Evolutionary conservation across 176 grass and related monocot genomes (phyloP).

Genomic region (Elymus sibiricus): DNA sequence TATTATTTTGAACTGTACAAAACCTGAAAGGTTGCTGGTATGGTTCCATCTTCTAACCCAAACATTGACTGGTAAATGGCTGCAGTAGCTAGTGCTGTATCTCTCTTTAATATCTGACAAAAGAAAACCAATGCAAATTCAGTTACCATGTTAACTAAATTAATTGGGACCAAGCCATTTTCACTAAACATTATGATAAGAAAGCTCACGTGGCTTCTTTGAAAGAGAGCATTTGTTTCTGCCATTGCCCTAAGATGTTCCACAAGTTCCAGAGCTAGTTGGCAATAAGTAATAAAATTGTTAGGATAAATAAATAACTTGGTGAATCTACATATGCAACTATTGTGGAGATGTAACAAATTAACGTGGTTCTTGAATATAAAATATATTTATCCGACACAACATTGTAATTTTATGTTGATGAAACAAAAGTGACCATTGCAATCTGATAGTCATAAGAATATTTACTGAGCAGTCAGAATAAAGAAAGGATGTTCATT

Average conservation of each 20-base stretch:
- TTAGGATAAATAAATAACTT: slow-evolving; percentile 4
- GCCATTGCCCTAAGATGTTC: slow-evolving; percentile 97
- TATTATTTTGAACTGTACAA: background rate
- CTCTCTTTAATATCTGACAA: slow-evolving; percentile 78
- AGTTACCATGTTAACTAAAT: background rate
- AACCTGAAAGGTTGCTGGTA: slow-evolving; percentile 96
- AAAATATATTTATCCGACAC: background rate
- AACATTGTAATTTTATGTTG: background rate
- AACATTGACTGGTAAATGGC: slow-evolving; percentile 99
- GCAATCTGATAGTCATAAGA: slow-evolving; percentile 5
- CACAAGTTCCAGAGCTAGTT: slow-evolving; percentile 85
- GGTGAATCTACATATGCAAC: background rate
- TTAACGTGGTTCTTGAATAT: background rate
- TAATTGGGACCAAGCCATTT: background rate
- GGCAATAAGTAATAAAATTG: background rate
- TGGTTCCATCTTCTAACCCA: slow-evolving; percentile 86
- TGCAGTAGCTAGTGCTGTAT: slow-evolving; percentile 79
- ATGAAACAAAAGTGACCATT: slow-evolving; percentile 1
- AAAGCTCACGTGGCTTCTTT: slow-evolving; percentile 68
- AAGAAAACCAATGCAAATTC: slow-evolving; percentile 13
- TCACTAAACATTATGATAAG: background rate
- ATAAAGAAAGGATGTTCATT: slow-evolving; percentile 6
- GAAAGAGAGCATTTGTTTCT: slow-evolving; percentile 87
- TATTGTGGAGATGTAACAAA: background rate
- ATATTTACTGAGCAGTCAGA: background rate